These are phyloP conservation scores for Mucor saturninus DNA, from an alignment of 371 early-diverging fungal species.

Conservation along the genomic window DNA sequence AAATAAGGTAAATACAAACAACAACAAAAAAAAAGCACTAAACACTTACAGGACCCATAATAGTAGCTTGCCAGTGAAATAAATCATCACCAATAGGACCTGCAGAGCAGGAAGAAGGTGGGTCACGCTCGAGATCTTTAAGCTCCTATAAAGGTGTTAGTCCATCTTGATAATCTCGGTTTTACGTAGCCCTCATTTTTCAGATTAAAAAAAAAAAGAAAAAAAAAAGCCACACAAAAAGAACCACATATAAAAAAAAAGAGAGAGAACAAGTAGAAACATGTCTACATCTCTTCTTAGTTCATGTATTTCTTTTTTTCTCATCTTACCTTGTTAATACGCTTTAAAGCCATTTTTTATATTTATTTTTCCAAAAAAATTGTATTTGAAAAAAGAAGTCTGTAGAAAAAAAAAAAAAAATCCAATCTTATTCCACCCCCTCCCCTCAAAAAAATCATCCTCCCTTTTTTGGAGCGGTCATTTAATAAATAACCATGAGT, in stretches of 20 bases:
- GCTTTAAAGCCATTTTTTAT: conserved; percentile 29
- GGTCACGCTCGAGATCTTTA: conserved; percentile 94
- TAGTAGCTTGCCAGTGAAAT: conserved; percentile 96
- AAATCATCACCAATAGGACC: conserved; percentile 91
- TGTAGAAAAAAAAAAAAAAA: conserved; percentile 8
- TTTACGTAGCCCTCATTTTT: not conserved
- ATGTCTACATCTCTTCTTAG: not conserved
- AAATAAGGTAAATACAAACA: not conserved
- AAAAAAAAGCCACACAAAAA: not conserved
- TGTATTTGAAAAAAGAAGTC: conserved; percentile 13
- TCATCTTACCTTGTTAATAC: conserved; percentile 28
- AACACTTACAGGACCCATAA: conserved; percentile 82
- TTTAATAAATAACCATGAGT: too few relatives aligned
- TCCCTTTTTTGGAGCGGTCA: too few relatives aligned
- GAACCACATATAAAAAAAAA: not conserved
- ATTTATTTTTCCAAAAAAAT: conserved; percentile 8
- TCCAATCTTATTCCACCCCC: not conserved
- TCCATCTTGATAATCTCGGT: not conserved
- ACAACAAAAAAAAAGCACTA: not conserved
- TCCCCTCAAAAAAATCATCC: not conserved
- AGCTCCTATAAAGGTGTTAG: conserved; percentile 73
- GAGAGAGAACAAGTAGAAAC: not conserved
- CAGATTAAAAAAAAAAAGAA: not conserved
- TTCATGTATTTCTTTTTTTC: too few relatives aligned
- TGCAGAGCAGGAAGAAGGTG: conserved; percentile 93